A percentile compares a stretch with the other conserved stretches of the same genome.
phyloP scores from a whole-genome alignment of 768 basidiomycete species.

The Phanerodontia chrysosporium region DNA sequence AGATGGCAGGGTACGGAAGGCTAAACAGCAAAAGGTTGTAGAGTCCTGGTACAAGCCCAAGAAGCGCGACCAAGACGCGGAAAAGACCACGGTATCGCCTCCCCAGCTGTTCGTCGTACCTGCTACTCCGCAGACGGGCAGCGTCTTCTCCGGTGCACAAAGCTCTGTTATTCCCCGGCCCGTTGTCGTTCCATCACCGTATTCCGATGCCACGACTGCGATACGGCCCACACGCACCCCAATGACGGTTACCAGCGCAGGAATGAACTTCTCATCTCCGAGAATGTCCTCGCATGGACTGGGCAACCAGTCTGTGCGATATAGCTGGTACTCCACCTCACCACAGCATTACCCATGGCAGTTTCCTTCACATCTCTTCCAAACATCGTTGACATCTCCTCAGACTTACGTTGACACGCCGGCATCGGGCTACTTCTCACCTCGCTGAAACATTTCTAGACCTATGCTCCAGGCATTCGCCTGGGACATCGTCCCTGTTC shows the following conservation, averaged over 20 bases:
- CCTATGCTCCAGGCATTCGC: no score
- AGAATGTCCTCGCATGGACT: conserved; percentile 11
- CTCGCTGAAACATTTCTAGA: no score
- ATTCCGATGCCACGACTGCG: conserved; percentile 9
- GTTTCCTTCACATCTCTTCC: background rate
- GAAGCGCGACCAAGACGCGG: background rate
- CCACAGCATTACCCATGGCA: conserved; percentile 2
- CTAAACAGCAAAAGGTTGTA: background rate
- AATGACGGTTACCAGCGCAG: conserved; percentile 8
- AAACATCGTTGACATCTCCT: background rate
- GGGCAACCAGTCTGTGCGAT: conserved; percentile 4
- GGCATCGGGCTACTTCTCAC: background rate
- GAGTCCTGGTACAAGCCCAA: conserved; percentile 8
- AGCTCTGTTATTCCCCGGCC: background rate
- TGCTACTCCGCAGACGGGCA: conserved; percentile 5
- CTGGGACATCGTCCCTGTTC: no score
- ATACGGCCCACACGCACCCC: conserved; percentile 10
- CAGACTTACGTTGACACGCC: background rate
- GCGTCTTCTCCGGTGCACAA: background rate
- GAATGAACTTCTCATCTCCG: conserved; percentile 1
- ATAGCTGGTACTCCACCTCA: conserved; percentile 13
- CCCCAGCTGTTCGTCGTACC: conserved; percentile 8
- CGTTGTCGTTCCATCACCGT: background rate
- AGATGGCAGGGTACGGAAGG: conserved; percentile 8
- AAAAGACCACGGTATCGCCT: conserved; percentile 4